Percentiles rank a stretch among this genome's conserved stretches.
phyloP scores from a whole-genome alignment of 139 green algal species.

The Tetradesmus obliquus region DNA sequence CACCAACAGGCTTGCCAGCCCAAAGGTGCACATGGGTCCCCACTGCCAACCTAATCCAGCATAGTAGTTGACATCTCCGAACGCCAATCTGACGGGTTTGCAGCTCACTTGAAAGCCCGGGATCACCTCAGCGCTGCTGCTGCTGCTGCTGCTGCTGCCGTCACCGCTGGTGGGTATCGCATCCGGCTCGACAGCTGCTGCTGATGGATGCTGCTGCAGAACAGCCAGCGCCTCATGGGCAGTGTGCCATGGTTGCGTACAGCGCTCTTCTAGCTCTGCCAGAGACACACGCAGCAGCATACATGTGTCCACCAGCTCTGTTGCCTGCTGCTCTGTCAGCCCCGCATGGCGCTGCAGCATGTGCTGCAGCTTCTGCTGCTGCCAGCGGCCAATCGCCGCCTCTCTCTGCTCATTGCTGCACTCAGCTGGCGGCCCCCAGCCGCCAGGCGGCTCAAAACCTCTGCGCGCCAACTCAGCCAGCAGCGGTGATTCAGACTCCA shows the following conservation, averaged over 20 bases:
- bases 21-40: background rate
- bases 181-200: background rate
- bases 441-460: too few relatives aligned
- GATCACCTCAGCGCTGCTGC: background rate
- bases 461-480: too few relatives aligned
- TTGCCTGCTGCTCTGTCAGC: background rate
- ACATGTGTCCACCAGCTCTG: background rate
- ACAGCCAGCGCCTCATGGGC: background rate
- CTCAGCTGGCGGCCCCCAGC: too few relatives aligned
- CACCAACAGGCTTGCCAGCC: background rate
- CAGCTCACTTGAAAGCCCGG: background rate
- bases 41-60: too few relatives aligned
- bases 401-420: too few relatives aligned
- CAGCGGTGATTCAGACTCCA: too few relatives aligned
- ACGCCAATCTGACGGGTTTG: too few relatives aligned
- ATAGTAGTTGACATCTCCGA: too few relatives aligned
- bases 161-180: conserved; percentile 4
- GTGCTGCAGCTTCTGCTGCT: background rate
- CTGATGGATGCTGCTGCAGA: background rate
- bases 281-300: background rate
- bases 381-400: background rate
- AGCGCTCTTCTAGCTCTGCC: background rate
- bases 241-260: background rate
- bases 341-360: background rate
- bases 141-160: background rate